Base-by-base conservation (phyloP, 1,284 basidiomycete species). In the Heliocybe sulcata region DNA sequence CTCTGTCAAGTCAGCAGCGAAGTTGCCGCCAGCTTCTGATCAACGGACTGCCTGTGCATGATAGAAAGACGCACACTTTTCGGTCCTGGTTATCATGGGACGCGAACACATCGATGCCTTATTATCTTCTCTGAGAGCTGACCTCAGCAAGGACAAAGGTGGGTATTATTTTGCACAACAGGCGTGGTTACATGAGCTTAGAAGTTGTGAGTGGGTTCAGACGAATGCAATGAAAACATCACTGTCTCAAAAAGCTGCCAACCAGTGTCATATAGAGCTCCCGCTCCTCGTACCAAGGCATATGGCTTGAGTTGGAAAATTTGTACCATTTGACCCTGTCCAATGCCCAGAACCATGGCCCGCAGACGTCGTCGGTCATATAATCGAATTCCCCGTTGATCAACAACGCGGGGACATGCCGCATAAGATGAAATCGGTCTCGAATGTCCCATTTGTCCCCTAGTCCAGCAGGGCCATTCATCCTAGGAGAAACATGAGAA, bases 221-320 rank as follows among this genome's bases (percentile, higher is more conserved):
- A n/a, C n/a, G n/a, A n/a, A n/a, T n/a, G n/a, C n/a, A n/a, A n/a
- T n/a, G n/a, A n/a, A n/a, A n/a, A n/a, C n/a, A n/a, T n/a, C n/a
- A n/a, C n/a, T n/a, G n/a, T n/a, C n/a, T n/a, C n/a, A n/a, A n/a
- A n/a, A n/a, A n/a, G n/a, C n/a, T n/a, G 33, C 16, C 33, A 9
- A 35, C 33, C 9, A 35, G 9, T 16, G 33, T 25, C 47, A 67
- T 61, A 52, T 61, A 67, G 26, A 57, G 19, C 25, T 63, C 63
- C 10, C 60, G 48, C 58, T 69, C 67, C 55, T 69, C 67, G 53
- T 58, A 64, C 25, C 62, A 61, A 25, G 64, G 57, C 59, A 63
- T 66, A 53, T 69, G 67, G 23, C 61, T 63, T 25, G 63, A 64
- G 10, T 64, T 50, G 16, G 62, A 57, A 42, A 67, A 64, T 35